Evolutionary conservation across 441 rosid genomes (phyloP).

Genomic region (Gossypium laxum): DNA sequence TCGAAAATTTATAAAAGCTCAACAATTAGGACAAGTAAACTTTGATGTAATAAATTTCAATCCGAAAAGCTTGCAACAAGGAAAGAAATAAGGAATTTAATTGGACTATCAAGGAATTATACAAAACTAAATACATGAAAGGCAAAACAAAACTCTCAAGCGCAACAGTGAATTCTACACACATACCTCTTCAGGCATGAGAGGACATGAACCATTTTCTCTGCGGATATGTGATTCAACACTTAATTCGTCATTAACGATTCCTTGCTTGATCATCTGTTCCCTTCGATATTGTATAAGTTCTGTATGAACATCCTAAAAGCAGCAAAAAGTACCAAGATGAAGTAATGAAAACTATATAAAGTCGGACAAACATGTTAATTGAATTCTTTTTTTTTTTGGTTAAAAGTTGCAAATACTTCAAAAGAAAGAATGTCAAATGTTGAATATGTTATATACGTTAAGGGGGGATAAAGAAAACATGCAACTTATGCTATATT

Average conservation of each 20-base stretch:
- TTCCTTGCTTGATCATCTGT: slow-evolving; percentile 70
- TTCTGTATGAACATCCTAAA: slow-evolving; percentile 82
- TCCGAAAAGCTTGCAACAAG: not conserved
- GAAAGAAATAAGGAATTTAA: not conserved
- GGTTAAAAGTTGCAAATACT: not conserved
- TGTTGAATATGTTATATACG: not conserved
- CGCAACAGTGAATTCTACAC: not conserved
- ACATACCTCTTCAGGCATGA: slow-evolving; percentile 93
- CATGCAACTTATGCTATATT: slow-evolving; percentile 1
- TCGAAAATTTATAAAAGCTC: not conserved
- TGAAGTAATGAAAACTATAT: slow-evolving; percentile 19
- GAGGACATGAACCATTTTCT: slow-evolving; percentile 82
- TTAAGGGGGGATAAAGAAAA: not conserved
- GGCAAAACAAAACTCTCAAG: not conserved
- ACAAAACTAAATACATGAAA: not conserved
- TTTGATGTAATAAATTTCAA: not conserved
- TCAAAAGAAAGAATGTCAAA: not conserved
- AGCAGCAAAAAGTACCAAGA: slow-evolving; percentile 17
- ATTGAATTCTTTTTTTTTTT: not conserved
- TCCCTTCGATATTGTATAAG: slow-evolving; percentile 83
- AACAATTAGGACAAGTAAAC: not conserved
- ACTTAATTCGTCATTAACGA: slow-evolving; percentile 46
- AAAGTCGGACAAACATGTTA: not conserved
- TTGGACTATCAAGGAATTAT: not conserved
- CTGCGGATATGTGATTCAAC: slow-evolving; percentile 60